Percentiles rank a stretch among this genome's conserved stretches.
Conservation (phyloP, 768 basidiomycete genomes). For the Collybia nuda region DNA sequence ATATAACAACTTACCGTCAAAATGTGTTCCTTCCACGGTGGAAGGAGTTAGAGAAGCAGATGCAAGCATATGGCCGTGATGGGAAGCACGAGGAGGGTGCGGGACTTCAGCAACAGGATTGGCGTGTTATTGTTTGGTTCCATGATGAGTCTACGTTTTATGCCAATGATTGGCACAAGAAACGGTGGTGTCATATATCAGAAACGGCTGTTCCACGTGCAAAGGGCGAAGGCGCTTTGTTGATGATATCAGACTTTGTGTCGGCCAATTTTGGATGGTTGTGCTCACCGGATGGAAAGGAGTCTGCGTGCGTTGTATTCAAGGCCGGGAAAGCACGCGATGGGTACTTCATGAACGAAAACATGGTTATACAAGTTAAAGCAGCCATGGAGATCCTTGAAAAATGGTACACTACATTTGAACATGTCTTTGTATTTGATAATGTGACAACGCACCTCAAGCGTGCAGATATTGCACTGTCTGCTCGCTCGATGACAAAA, state of each 20-base stretch:
- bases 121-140: conserved; percentile 16
- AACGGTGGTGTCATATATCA: conserved; percentile 18
- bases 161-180: conserved; percentile 23
- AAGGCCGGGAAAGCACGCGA: conserved; percentile 22
- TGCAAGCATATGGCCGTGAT: conserved; percentile 9
- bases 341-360: conserved; percentile 23
- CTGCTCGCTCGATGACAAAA: conserved; percentile 7
- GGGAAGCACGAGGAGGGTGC: neutral
- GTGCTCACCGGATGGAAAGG: conserved; percentile 16
- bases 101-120: neutral
- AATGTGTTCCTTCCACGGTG: conserved; percentile 18
- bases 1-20: conserved; percentile 30
- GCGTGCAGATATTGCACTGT: conserved; percentile 3
- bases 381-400: conserved; percentile 24
- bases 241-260: conserved; percentile 35
- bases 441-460: conserved; percentile 27
- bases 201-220: conserved; percentile 5
- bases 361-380: conserved; percentile 19
- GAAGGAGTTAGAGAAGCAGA: conserved; percentile 9
- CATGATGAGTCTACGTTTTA: conserved; percentile 33
- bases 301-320: conserved; percentile 18
- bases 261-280: conserved; percentile 30
- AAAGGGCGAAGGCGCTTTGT: conserved; percentile 28
- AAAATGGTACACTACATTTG: conserved; percentile 19
- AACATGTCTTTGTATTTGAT: conserved; percentile 21